Evolutionary conservation across 2,329 filamentous ascomycete species (phyloP), one percentile per base, ranked within the genome.

Genomic region (Pestalotiopsis sp.): DNA sequence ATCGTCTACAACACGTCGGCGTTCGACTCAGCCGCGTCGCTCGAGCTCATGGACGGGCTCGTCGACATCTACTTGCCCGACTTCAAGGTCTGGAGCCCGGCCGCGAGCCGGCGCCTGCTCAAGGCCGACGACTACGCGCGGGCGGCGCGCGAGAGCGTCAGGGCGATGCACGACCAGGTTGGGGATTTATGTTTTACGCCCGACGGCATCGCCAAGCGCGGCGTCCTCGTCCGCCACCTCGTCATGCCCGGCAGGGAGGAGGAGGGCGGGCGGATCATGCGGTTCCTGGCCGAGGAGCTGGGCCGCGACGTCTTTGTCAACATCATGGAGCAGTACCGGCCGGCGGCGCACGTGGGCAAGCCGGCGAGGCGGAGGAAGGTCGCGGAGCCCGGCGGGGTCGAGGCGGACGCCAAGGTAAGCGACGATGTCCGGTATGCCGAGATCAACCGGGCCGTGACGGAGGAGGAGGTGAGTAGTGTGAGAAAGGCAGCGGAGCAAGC

Each of bases 21-120:
- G 12, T 97, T 93, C 75, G 93, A 97, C 80, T 93, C 91, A 1
- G 81, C 91, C 0, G 90, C 89, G 2, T 94, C 91, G 0, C 82
- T 97, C 1, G 80, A 89, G 69, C 83, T 96, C 9, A 86, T 97
- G 73, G 90, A 96, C 73, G 93, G 93, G 0, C 82, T 97, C 36
- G 89, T 96, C 0, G 93, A 96, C 77, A 94, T 97, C 59, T 97
- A 96, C 77, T 83, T 97, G n/a, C 91, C 93, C 0, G 93, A 97
- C 77, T 96, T 96, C 83, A 96, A 97, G 78, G 89, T 95, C 11
- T 96, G 92, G 93, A 87, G 87, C 36, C 79, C 85, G 1, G 82
- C 79, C 25, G 91, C 92, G 0, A 91, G 91, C 23, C 91, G 87
- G 73, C 85, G 93, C 12, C 81, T 96, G 38, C 85, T 96, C 45